phyloP scores from a whole-genome alignment of 1,284 basidiomycete species.

The Neotropicomus parvogracilis region DNA sequence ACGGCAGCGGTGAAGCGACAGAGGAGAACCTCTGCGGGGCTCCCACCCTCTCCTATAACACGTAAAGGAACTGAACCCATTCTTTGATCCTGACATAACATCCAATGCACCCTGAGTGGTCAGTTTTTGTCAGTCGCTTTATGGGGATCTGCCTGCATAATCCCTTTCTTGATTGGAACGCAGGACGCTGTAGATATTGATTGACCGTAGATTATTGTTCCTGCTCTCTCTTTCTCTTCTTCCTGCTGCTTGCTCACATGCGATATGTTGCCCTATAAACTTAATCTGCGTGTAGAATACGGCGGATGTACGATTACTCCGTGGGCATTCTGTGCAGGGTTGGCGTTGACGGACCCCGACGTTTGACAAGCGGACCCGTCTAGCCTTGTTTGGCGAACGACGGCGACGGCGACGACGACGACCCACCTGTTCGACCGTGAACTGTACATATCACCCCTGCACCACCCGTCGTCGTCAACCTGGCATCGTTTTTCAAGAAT shows the following conservation, averaged over 20 bases:
- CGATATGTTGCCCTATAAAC: conserved; percentile 32
- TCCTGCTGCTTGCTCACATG: conserved; percentile 21
- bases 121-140: conserved; percentile 3
- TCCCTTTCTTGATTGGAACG: conserved; percentile 35
- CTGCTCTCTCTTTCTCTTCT: not conserved
- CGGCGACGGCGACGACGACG: conserved; percentile 13
- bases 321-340: conserved; percentile 30
- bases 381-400: conserved; percentile 8
- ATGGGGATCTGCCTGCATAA: conserved; percentile 27
- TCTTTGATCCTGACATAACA: conserved; percentile 16
- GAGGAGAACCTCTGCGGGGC: conserved; percentile 64
- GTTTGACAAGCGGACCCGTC: conserved; percentile 3
- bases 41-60: conserved; percentile 37
- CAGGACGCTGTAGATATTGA: conserved; percentile 33
- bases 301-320: conserved; percentile 21
- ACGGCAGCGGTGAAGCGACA: conserved; percentile 70
- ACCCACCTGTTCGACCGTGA: not conserved
- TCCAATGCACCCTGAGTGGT: conserved; percentile 1
- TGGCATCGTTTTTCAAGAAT: conserved; percentile 45
- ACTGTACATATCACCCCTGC: conserved; percentile 2
- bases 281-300: conserved; percentile 35
- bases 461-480: conserved; percentile 22
- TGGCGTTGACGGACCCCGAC: conserved; percentile 15
- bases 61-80: conserved; percentile 34
- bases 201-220: conserved; percentile 32